Evolutionary conservation across 2,329 filamentous ascomycete species (phyloP).

Genomic region (Diaporthe australafricana): DNA sequence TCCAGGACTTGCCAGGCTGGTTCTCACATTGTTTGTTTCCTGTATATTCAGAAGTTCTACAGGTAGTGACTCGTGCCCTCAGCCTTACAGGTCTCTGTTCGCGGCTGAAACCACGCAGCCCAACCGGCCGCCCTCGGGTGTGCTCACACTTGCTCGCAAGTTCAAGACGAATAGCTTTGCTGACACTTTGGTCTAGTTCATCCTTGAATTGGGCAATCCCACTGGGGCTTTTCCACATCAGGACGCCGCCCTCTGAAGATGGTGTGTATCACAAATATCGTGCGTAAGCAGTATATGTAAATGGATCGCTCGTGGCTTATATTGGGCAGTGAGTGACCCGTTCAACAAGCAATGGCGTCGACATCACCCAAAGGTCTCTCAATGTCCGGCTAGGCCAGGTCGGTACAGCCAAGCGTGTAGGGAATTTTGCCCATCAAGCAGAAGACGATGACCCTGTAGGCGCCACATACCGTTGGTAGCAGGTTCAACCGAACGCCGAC

Average conservation of each 20-base stretch:
- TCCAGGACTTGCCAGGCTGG: not conserved
- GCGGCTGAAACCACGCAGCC: not conserved
- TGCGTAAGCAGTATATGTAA: not conserved
- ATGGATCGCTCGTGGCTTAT: not conserved
- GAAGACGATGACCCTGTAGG: not conserved
- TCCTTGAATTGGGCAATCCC: not conserved
- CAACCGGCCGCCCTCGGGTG: not conserved
- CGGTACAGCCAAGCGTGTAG: not conserved
- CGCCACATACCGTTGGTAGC: not conserved
- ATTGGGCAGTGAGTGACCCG: not conserved
- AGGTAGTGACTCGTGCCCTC: not conserved
- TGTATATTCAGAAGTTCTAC: not conserved
- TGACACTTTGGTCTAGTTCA: not conserved
- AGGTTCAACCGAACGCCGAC: not conserved
- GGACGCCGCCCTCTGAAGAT: not conserved
- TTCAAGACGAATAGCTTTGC: not conserved
- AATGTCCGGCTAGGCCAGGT: not conserved
- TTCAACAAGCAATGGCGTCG: not conserved
- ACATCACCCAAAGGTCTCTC: not conserved
- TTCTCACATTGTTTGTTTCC: slow-evolving; percentile 7
- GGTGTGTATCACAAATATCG: not conserved
- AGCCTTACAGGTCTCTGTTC: not conserved
- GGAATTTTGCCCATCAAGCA: not conserved
- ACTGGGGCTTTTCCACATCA: not conserved
- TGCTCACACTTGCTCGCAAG: not conserved